Evolutionary conservation across 2,329 filamentous ascomycete species (phyloP).

Genomic region (Tolypocladium tundrense): DNA sequence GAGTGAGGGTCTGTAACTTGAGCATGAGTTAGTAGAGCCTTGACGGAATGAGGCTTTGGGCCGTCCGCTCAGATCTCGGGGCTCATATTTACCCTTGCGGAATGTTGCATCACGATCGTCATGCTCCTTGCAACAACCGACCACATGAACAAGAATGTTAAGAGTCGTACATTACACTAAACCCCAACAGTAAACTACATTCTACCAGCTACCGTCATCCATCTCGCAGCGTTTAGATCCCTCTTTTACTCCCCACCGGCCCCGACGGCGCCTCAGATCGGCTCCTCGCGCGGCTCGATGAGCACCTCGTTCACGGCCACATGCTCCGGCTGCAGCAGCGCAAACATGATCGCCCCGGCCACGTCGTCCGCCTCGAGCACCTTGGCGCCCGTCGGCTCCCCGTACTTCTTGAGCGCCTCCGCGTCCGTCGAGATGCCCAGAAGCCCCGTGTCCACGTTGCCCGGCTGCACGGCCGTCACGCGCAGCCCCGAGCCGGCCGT

Average conservation of each 20-base stretch:
- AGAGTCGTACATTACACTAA: too few species aligned
- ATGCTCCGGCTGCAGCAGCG: constrained; percentile 62
- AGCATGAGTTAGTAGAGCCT: too few species aligned
- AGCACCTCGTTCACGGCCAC: constrained; percentile 73
- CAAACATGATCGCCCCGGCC: constrained; percentile 62
- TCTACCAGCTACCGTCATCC: too few species aligned
- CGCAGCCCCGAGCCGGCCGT: constrained; percentile 63
- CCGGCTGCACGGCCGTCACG: constrained; percentile 67
- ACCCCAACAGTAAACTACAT: too few species aligned
- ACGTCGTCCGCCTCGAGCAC: constrained; percentile 66
- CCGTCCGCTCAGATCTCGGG: too few species aligned
- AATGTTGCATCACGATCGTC: too few species aligned
- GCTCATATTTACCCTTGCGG: too few species aligned
- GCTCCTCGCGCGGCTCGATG: constrained; percentile 69
- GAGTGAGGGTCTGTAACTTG: too few species aligned
- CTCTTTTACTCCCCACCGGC: too few species aligned
- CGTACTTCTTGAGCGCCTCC: constrained; percentile 71
- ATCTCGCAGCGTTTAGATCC: too few species aligned
- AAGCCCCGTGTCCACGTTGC: constrained; percentile 65
- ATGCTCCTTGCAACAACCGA: too few species aligned
- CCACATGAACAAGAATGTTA: neutral
- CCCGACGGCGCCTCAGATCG: constrained; percentile 14
- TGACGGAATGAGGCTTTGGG: too few species aligned
- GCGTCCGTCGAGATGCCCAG: constrained; percentile 64
- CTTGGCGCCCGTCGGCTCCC: constrained; percentile 63